phyloP scores from a whole-genome alignment of 164 flowering plant species.

The Warburgia ugandensis region DNA sequence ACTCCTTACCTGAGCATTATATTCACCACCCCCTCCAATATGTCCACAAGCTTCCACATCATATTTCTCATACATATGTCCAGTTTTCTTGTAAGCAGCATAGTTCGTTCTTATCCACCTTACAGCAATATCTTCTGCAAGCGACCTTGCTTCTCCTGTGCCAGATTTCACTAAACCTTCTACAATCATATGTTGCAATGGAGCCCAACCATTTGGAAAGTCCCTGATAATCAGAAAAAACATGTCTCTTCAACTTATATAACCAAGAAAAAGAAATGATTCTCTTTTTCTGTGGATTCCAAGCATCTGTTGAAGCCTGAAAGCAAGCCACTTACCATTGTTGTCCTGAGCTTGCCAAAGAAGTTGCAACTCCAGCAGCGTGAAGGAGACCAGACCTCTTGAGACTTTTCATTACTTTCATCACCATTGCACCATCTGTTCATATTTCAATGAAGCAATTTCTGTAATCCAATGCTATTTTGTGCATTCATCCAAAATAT shows the following conservation, averaged over 20 bases:
- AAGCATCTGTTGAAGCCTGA: no score
- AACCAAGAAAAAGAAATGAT: background rate
- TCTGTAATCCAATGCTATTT: no score
- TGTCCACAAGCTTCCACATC: slow-evolving; percentile 65
- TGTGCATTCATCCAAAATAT: no score
- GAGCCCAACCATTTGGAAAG: slow-evolving; percentile 97
- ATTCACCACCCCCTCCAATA: slow-evolving; percentile 58
- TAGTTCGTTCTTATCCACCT: slow-evolving; percentile 86
- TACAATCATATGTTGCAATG: slow-evolving; percentile 85
- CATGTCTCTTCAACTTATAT: no score
- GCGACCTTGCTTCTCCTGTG: slow-evolving; percentile 34
- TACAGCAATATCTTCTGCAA: slow-evolving; percentile 72
- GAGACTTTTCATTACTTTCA: slow-evolving; percentile 46
- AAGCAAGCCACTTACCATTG: slow-evolving; percentile 61
- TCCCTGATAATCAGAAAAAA: no score
- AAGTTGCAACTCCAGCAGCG: slow-evolving; percentile 75
- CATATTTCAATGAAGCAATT: no score
- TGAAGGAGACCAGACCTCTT: slow-evolving; percentile 54
- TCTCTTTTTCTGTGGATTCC: no score
- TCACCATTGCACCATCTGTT: slow-evolving; percentile 44
- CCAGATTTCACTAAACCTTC: slow-evolving; percentile 73
- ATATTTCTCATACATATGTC: slow-evolving; percentile 73
- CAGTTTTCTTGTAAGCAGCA: slow-evolving; percentile 60
- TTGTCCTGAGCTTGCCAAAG: slow-evolving; percentile 66
- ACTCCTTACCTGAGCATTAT: slow-evolving; percentile 64